Evolutionary conservation across 2,329 filamentous ascomycete genomes (phyloP).

Genomic region (Cladosporium sphaerospermum): DNA sequence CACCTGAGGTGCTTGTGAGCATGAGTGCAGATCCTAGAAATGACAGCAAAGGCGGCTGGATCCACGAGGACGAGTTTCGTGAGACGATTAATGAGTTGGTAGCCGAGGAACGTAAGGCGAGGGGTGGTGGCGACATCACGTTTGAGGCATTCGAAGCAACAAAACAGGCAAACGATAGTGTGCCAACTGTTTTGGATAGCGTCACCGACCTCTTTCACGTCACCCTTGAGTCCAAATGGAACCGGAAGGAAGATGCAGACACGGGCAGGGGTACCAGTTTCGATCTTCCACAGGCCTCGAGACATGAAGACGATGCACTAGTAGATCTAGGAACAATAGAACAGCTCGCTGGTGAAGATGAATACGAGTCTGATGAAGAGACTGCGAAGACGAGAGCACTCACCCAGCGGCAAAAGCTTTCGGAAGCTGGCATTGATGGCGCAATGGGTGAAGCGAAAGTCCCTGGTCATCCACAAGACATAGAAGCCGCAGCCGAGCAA

Average conservation of each 20-base stretch:
- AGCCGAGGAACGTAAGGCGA: conserved; percentile 53
- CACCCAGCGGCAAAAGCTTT: conserved; percentile 25
- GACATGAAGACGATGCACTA: conserved; percentile 37
- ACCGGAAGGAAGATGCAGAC: neutral
- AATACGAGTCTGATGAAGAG: conserved; percentile 41
- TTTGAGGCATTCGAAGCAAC: conserved; percentile 63
- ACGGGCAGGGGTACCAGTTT: conserved; percentile 12
- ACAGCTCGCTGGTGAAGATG: conserved; percentile 38
- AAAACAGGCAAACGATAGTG: conserved; percentile 42
- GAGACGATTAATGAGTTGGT: conserved; percentile 59
- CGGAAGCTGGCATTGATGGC: conserved; percentile 16
- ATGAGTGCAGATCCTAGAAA: conserved; percentile 81
- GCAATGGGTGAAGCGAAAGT: conserved; percentile 20
- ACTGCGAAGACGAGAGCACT: conserved; percentile 28
- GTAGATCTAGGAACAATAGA: conserved; percentile 60
- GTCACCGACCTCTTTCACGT: conserved; percentile 79
- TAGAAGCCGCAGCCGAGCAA: conserved; percentile 18
- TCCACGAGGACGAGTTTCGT: conserved; percentile 81
- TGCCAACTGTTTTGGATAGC: conserved; percentile 77
- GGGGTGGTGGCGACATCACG: conserved; percentile 38
- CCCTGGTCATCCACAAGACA: conserved; percentile 13
- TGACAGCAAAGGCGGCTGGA: conserved; percentile 72
- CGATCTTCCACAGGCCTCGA: conserved; percentile 11
- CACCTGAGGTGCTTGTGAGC: conserved; percentile 71
- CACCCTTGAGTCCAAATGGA: conserved; percentile 5